A percentile compares a stretch with the other conserved stretches of the same genome.
Evolutionary conservation across 768 basidiomycete species (phyloP).

Genomic region (Naganishia kalamii): DNA sequence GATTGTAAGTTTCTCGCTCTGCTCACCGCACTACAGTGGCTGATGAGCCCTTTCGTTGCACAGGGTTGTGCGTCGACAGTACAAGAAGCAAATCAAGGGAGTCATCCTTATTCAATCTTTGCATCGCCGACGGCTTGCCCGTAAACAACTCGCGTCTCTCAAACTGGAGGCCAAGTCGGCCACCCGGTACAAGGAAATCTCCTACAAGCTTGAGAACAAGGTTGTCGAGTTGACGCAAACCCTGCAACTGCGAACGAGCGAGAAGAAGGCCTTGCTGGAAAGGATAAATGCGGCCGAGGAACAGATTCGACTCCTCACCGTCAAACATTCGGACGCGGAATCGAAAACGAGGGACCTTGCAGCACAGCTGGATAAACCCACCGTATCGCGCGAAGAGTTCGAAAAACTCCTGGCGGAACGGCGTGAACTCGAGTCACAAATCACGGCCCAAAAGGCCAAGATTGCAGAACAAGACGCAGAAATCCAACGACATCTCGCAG

Average conservation of each 20-base stretch:
- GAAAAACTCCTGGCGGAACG: conserved; percentile 71
- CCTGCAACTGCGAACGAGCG: conserved; percentile 79
- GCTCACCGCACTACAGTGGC: conserved; percentile 30
- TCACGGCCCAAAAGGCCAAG: conserved; percentile 70
- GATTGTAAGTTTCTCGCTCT: conserved; percentile 59
- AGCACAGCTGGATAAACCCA: conserved; percentile 61
- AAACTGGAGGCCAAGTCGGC: conserved; percentile 91
- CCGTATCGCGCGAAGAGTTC: conserved; percentile 63
- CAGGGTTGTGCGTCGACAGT: conserved; percentile 36
- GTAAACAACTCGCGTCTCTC: conserved; percentile 73
- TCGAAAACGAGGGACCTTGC: conserved; percentile 66
- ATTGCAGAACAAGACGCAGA: conserved; percentile 74
- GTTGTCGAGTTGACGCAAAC: conserved; percentile 95
- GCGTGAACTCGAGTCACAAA: conserved; percentile 66
- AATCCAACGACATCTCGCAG: conserved; percentile 73
- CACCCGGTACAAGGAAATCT: conserved; percentile 94
- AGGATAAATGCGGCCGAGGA: conserved; percentile 72
- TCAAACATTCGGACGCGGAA: conserved; percentile 81
- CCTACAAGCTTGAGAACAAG: conserved; percentile 95
- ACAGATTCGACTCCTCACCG: conserved; percentile 76
- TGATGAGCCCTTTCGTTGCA: conserved; percentile 34
- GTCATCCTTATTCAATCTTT: conserved; percentile 87
- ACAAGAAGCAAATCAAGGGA: conserved; percentile 50
- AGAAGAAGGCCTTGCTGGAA: conserved; percentile 79
- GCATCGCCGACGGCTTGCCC: conserved; percentile 77